Conservation (phyloP, 2,329 filamentous ascomycete species). For the Fusarium ambrosium region DNA sequence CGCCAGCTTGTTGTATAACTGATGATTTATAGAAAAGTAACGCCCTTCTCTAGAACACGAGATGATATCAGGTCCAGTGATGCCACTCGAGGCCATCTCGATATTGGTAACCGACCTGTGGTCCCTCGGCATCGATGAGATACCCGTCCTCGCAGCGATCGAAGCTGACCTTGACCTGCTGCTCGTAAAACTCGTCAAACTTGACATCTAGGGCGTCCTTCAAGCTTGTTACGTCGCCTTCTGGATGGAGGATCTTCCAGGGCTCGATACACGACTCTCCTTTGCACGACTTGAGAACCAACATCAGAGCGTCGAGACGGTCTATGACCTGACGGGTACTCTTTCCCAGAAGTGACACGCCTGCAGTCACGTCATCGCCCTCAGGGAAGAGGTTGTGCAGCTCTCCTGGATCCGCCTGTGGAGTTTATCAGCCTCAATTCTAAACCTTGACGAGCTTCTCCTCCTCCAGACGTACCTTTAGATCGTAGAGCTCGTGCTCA, state of each 20-base stretch:
- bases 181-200: constrained; percentile 68
- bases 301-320: constrained; percentile 69
- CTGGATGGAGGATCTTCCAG: constrained; percentile 69
- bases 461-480: constrained; percentile 55
- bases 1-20: neutral
- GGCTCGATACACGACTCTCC: constrained; percentile 66
- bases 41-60: neutral
- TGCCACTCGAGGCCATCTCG: constrained; percentile 47
- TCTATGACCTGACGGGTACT: constrained; percentile 56
- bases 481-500: constrained; percentile 75
- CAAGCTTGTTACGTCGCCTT: constrained; percentile 64
- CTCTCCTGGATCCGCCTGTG: constrained; percentile 66
- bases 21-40: neutral
- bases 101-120: constrained; percentile 53
- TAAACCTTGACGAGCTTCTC: neutral
- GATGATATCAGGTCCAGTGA: constrained; percentile 43
- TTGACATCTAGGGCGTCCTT: constrained; percentile 61
- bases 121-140: constrained; percentile 68
- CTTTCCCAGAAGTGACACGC: constrained; percentile 34
- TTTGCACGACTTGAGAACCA: constrained; percentile 73
- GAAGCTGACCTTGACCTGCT: constrained; percentile 63
- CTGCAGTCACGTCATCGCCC: neutral
- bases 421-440: constrained; percentile 1
- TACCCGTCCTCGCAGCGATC: constrained; percentile 69
- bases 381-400: constrained; percentile 58